phyloP scores from a whole-genome alignment of 2,329 filamentous ascomycete species.

The Hortaea werneckii region DNA sequence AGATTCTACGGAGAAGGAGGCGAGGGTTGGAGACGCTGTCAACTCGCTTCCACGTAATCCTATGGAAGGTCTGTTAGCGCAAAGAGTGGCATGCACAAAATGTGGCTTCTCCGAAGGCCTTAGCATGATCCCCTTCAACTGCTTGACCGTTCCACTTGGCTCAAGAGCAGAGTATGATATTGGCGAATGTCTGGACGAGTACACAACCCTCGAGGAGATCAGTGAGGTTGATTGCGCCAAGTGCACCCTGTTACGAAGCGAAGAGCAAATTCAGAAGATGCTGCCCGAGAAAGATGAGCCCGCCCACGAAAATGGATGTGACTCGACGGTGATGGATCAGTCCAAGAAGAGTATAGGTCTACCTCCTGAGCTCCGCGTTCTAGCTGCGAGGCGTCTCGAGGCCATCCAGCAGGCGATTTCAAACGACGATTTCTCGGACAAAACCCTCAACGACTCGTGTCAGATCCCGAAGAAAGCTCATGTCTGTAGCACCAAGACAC shows the following conservation, averaged over 20 bases:
- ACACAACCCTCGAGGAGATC: conserved; percentile 75
- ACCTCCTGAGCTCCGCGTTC: conserved; percentile 34
- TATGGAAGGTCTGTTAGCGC: conserved; percentile 76
- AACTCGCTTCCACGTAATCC: conserved; percentile 51
- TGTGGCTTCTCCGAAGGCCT: conserved; percentile 84
- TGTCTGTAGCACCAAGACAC: conserved; percentile 72
- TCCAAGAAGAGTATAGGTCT: conserved; percentile 17
- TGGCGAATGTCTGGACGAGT: conserved; percentile 70
- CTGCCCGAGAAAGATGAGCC: conserved; percentile 12
- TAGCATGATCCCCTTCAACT: conserved; percentile 88
- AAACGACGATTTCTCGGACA: conserved; percentile 65
- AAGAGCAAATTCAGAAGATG: conserved; percentile 42
- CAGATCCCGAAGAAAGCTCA: conserved; percentile 50
- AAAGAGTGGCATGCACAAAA: conserved; percentile 74
- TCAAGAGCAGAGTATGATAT: conserved; percentile 57
- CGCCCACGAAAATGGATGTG: neutral
- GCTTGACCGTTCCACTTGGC: conserved; percentile 75
- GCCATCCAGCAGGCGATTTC: conserved; percentile 62
- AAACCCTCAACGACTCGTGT: conserved; percentile 36
- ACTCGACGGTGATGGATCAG: neutral
- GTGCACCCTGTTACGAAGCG: conserved; percentile 63
- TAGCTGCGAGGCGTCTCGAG: conserved; percentile 46
- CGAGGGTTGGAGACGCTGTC: neutral
- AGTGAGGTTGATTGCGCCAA: conserved; percentile 84
- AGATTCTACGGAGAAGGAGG: conserved; percentile 5